Evolutionary conservation across 441 rosid species (phyloP), one percentile per base, ranked within the genome.

Genomic region (Manihot esculenta): DNA sequence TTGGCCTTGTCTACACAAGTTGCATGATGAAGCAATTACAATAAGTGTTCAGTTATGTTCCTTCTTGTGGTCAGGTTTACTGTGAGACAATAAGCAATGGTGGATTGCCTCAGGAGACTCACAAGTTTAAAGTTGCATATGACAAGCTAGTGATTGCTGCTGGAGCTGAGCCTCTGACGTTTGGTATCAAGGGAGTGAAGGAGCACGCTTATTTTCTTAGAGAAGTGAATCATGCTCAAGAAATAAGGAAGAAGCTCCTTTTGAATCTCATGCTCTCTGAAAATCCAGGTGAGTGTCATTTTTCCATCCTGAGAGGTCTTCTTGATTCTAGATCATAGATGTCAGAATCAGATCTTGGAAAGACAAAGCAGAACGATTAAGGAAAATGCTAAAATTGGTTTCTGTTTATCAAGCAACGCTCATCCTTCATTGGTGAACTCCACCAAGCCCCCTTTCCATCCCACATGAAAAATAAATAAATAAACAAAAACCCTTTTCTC

Each of bases 161-260:
- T 15, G 98, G 99, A 72, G 93, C 99, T n/a, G 98, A 94, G 84
- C 98, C 96, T 45, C 76, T 89, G 69, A 94, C 99, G 62, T 94
- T 94, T 41, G 97, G 97, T 50, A 84, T 94, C 62, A 85, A 85
- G 70, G 98, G 99, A 12, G 97, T 94, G 35, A 72, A 82, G 18
- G 97, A 89, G 71, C 85, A 94, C 68, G 96, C 98, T 10, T 87
- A 72, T 69, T 94, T 94, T 81, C 98, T 92, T 4, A 91, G 99
- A 18, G 98, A 94, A 84, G 99, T 94, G 78, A 82, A 84, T 61
- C 99, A 89, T 59, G 99, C 99, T 69, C 99, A 90, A 71, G 93
- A 94, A 72, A 94, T 94, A 49, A 85, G 97, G 66, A 90, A 86
- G 83, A 94, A 88, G 79, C 93, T 94, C 74, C 94, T 92, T 50